phyloP scores from a whole-genome alignment of 1,284 basidiomycete species.

The Apiotrichum gamsii region DNA sequence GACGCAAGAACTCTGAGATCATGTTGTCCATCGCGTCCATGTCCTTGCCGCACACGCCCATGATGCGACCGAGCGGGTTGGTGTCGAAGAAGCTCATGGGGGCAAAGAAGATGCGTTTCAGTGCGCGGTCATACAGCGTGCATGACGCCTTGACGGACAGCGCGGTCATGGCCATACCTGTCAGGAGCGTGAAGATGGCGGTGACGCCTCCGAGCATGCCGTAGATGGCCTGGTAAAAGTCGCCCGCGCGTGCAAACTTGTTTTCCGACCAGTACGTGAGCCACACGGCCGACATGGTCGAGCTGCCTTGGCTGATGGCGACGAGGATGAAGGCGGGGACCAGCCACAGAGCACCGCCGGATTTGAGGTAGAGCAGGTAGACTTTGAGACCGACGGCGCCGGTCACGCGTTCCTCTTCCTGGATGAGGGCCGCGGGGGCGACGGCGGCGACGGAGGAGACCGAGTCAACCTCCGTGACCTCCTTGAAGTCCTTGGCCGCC shows the following conservation, averaged over 20 bases:
- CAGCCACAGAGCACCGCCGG: slow-evolving; percentile 16
- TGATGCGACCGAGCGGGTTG: slow-evolving; percentile 69
- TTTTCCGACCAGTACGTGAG: too few relatives aligned
- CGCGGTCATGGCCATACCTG: not conserved
- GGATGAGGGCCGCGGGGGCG: slow-evolving; percentile 12
- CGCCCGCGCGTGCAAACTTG: too few relatives aligned
- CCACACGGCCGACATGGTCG: slow-evolving; percentile 16
- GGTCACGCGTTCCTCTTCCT: slow-evolving; percentile 33
- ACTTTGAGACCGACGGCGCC: slow-evolving; percentile 27
- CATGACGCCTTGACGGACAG: not conserved
- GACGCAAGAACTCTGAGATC: not conserved
- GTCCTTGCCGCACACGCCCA: not conserved
- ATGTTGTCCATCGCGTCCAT: slow-evolving; percentile 11
- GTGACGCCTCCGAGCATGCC: too few relatives aligned
- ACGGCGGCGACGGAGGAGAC: slow-evolving; percentile 1
- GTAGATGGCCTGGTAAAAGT: too few relatives aligned
- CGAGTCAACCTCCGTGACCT: not conserved
- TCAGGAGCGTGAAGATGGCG: too few relatives aligned
- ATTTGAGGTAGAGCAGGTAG: slow-evolving; percentile 22
- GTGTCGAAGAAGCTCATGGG: slow-evolving; percentile 88
- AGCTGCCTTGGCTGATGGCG: slow-evolving; percentile 6
- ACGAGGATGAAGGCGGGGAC: slow-evolving; percentile 7
- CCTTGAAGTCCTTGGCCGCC: not conserved
- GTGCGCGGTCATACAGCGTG: not conserved
- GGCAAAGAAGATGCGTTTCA: slow-evolving; percentile 61